Evolutionary conservation across 257 asterid genomes (phyloP), one percentile per base, ranked within the genome.

Genomic region (Rubia yunnanensis): DNA sequence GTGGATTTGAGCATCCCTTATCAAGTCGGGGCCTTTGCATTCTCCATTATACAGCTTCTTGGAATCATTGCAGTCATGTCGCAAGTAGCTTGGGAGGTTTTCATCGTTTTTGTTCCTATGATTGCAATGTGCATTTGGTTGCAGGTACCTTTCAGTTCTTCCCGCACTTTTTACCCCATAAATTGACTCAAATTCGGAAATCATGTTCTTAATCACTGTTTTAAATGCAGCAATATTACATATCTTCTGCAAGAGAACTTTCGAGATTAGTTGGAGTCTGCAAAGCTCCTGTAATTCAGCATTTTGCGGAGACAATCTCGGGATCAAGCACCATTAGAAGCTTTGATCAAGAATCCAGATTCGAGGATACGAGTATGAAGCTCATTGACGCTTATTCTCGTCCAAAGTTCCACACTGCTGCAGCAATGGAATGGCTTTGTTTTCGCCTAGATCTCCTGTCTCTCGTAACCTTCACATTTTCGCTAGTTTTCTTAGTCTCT

Each of bases 371-470:
- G 53, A 80, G 80, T 78, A 85, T 89, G 99, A 83, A 67, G 68
- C 77, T 86, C 20, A 84, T 92, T 26, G 98, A 92, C 74, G 87
- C 73, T 73, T 89, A 92, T 77, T 87, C 96, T 1, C 74, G 96
- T 14, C 95, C 97, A 8, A 85, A 81, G 79, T 89, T 92, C 70
- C 85, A 92, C 68, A 72, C 67, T 17, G 63, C 91, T 63, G 91
- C 77, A 50, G 97, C 97, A 13, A 89, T 85, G 97, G 95, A 92
- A 79, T 89, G 98, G 98, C 84, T 92, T n/a, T 87, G 92, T 83
- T 73, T 89, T 63, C 96, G 97, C 50, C 76, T 92, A 80, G 92
- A 89, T 76, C 49, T 84, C 63, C 70, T 89, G 70, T 89, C 96
- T 28, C 86, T 86, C 34, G 10, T 89, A 50, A 85, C 96, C 10